Evolutionary conservation across 352 stramenopile genomes (phyloP), one percentile per base, ranked within the genome.

Genomic region (Peronospora destructor): DNA sequence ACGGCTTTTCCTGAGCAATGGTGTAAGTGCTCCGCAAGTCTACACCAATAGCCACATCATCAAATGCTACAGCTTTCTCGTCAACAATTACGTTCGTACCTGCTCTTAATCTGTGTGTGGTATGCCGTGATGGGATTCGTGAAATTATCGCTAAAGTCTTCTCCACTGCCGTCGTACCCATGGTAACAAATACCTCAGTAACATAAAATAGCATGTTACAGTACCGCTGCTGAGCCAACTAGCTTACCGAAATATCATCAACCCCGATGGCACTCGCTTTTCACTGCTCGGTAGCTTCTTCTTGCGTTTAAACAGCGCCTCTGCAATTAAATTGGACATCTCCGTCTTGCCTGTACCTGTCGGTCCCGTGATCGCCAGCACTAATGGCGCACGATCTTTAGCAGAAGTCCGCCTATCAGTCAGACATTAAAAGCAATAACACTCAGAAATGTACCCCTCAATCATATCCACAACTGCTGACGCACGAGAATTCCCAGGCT

Each of bases 291-390:
- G 59, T 6, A 91, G 64, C 35, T 82, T 85, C 32, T 74, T 78
- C 45, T 77, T 87, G 30, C 73, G 78, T 35, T 84, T 85, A 38
- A 96, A 92, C 16, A 96, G 49, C 52, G 68, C 77, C 63, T 92
- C 75, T 1, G 84, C 83, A 26, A 96, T 61, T 36, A 91, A 61
- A 34, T 88, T 81, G 13, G 86, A 88, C 51, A 84, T 91, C 51
- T 96, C 86, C 12, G 85, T 95, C 65, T 96, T 96, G n/a, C 87
- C 87, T 4, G 82, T 90, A 13, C 87, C 87, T 1, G 87, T 95
- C 5, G 87, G 87, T 16, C 87, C 87, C 14, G 84, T 95, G 49
- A 96, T 76, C 4, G 87, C 87, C 39, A 96, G 50, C 35, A 96
- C 86, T 8, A 96, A 61, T 12, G 87, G 87, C 17, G 71, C 62